phyloP scores from a whole-genome alignment of 2,329 filamentous ascomycete genomes.

The Trichoderma arundinaceum region DNA sequence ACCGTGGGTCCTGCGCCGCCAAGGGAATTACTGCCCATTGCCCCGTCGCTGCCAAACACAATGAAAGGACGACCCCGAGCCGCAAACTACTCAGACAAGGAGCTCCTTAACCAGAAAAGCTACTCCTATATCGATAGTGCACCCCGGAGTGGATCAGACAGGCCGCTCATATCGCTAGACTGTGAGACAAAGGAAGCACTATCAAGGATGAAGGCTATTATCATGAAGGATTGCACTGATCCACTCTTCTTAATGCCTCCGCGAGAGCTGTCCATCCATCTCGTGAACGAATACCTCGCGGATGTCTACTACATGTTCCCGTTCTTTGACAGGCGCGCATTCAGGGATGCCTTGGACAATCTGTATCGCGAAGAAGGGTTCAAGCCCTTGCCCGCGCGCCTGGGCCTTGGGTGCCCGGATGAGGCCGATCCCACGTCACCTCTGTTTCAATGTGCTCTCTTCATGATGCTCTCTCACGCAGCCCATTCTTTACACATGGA shows the following conservation, averaged over 20 bases:
- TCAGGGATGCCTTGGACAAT: conserved; percentile 48
- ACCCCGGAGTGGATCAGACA: too few relatives aligned
- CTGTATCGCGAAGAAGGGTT: conserved; percentile 42
- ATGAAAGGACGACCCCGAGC: too few relatives aligned
- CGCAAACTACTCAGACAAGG: too few relatives aligned
- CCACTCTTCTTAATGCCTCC: conserved; percentile 47
- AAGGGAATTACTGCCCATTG: too few relatives aligned
- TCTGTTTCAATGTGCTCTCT: conserved; percentile 51
- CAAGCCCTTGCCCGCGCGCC: conserved; percentile 25
- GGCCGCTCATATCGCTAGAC: too few relatives aligned
- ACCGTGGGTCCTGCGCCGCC: too few relatives aligned
- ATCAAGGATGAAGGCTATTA: too few relatives aligned
- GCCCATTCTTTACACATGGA: conserved; percentile 47
- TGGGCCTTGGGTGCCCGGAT: conserved; percentile 43
- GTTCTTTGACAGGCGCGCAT: conserved; percentile 50
- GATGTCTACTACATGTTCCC: conserved; percentile 51
- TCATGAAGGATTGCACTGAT: too few relatives aligned
- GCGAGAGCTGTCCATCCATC: conserved; percentile 48
- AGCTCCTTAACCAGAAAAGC: too few relatives aligned
- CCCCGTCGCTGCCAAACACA: too few relatives aligned
- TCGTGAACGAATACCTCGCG: conserved; percentile 48
- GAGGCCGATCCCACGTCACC: conserved; percentile 42
- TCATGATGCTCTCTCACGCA: conserved; percentile 51
- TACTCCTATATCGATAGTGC: too few relatives aligned
- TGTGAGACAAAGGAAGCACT: too few relatives aligned